Percentiles rank a stretch among this genome's conserved stretches.
Conservation (phyloP, 1,139 yeast genomes). For the Nakaseomyces sp. region DNA sequence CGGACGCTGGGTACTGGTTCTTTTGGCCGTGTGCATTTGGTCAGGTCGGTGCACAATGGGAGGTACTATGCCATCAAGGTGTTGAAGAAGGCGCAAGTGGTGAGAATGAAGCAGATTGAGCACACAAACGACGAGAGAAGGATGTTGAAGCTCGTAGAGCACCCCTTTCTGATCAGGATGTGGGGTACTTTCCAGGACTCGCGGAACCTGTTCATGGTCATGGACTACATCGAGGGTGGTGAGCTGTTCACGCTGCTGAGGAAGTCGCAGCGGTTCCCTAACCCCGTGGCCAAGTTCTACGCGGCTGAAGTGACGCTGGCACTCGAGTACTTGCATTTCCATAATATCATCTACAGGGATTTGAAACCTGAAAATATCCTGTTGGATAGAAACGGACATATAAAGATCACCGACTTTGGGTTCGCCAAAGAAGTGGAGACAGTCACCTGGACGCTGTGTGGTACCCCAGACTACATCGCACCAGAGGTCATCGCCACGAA, state of each 20-base stretch:
- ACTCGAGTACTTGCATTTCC: slow-evolving; percentile 48
- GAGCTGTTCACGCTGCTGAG: slow-evolving; percentile 82
- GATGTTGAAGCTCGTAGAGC: slow-evolving; percentile 87
- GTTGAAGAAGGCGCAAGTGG: slow-evolving; percentile 81
- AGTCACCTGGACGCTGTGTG: slow-evolving; percentile 94
- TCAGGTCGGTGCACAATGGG: slow-evolving; percentile 85
- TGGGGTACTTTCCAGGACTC: slow-evolving; percentile 99
- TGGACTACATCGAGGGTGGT: slow-evolving; percentile 98
- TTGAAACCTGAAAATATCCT: slow-evolving; percentile 83
- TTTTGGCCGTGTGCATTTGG: slow-evolving; percentile 92
- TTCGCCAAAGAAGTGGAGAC: slow-evolving; percentile 81
- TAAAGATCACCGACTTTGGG: slow-evolving; percentile 63
- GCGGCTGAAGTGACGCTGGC: slow-evolving; percentile 55
- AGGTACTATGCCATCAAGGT: slow-evolving; percentile 93
- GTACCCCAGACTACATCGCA: slow-evolving; percentile 97
- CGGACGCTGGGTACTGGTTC: slow-evolving; percentile 96
- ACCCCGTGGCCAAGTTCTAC: slow-evolving; percentile 70
- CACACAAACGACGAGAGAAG: slow-evolving; percentile 96
- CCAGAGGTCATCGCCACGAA: slow-evolving; percentile 96
- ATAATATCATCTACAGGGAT: slow-evolving; percentile 78
- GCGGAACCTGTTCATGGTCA: slow-evolving; percentile 83
- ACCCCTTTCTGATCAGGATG: slow-evolving; percentile 90
- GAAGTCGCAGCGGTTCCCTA: slow-evolving; percentile 89
- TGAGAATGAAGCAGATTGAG: slow-evolving; percentile 94
- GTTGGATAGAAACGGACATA: slow-evolving; percentile 55